A percentile compares a stretch with the other conserved stretches of the same genome.
These are phyloP conservation scores for Orbilia brochopaga DNA, from an alignment of 2,329 filamentous ascomycete species.

Conservation along the genomic window DNA sequence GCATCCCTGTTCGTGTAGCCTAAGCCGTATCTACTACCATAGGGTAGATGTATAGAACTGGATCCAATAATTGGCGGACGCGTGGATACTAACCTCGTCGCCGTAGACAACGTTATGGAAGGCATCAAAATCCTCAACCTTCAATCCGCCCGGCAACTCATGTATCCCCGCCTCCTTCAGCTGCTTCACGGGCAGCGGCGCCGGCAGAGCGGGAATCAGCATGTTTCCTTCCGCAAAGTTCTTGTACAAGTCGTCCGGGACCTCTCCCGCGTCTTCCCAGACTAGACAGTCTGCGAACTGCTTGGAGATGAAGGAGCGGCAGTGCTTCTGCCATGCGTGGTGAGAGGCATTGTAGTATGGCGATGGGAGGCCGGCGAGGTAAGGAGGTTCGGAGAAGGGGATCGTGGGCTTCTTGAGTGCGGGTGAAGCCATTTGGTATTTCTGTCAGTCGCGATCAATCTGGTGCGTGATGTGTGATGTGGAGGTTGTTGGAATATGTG, in stretches of 20 bases:
- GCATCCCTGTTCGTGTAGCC: too few species aligned
- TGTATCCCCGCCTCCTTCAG: conserved; percentile 70
- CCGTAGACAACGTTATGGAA: conserved; percentile 73
- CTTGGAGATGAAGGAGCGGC: conserved; percentile 70
- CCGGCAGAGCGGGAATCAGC: conserved; percentile 72
- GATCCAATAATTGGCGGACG: too few species aligned
- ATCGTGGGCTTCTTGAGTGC: conserved; percentile 57
- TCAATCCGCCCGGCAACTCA: conserved; percentile 69
- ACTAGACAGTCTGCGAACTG: conserved; percentile 69
- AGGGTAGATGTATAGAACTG: too few species aligned
- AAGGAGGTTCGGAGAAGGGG: conserved; percentile 76
- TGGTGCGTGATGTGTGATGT: not conserved
- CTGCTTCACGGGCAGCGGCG: conserved; percentile 72
- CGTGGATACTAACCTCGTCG: conserved; percentile 66
- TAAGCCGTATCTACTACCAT: too few species aligned
- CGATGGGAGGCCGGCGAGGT: conserved; percentile 72
- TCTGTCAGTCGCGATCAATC: not conserved
- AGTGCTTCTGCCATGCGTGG: conserved; percentile 70
- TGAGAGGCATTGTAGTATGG: conserved; percentile 74
- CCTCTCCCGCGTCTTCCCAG: conserved; percentile 71
- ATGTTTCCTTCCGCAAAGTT: conserved; percentile 71
- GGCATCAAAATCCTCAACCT: conserved; percentile 76
- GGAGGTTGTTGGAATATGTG: conserved; percentile 45
- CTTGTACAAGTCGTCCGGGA: conserved; percentile 64
- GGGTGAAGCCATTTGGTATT: conserved; percentile 31